Evolutionary conservation across 1,284 basidiomycete species (phyloP).

Genomic region (Vanrija sp.): DNA sequence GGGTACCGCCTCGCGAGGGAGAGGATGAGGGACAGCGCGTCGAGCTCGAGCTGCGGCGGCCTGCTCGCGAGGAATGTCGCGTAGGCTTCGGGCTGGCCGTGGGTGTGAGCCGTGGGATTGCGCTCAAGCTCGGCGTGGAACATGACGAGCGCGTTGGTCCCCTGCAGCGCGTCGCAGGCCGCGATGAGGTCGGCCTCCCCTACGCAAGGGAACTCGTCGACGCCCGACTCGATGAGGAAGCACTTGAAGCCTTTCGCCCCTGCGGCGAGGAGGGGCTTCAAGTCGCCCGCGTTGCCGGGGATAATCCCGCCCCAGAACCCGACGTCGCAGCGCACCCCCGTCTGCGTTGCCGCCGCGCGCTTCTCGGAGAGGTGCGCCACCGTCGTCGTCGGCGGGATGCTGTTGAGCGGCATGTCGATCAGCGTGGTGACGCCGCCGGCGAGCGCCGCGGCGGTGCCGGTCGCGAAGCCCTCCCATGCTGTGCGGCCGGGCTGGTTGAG

Average conservation of each 20-base stretch:
- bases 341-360: constrained; percentile 57
- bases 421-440: constrained; percentile 87
- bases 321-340: constrained; percentile 63
- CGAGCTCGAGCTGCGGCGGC: constrained; percentile 67
- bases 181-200: constrained; percentile 61
- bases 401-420: constrained; percentile 94
- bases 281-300: constrained; percentile 65
- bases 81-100: constrained; percentile 51
- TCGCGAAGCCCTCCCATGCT: constrained; percentile 88
- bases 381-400: constrained; percentile 88
- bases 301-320: constrained; percentile 94
- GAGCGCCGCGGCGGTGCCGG: constrained; percentile 79
- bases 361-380: constrained; percentile 68
- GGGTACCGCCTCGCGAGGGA: constrained; percentile 61
- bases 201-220: constrained; percentile 92
- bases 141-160: constrained; percentile 63
- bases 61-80: constrained; percentile 77
- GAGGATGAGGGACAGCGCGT: constrained; percentile 72
- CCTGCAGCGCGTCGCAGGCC: constrained; percentile 58
- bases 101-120: constrained; percentile 8
- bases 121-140: constrained; percentile 85
- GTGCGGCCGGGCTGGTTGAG: constrained; percentile 77
- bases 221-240: constrained; percentile 88
- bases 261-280: constrained; percentile 59
- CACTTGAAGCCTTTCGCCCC: constrained; percentile 94